Percentiles rank a stretch among this genome's conserved stretches.
Conservation (phyloP, 2,329 filamentous ascomycete species). For the Ophiostoma triangulosporum region DNA sequence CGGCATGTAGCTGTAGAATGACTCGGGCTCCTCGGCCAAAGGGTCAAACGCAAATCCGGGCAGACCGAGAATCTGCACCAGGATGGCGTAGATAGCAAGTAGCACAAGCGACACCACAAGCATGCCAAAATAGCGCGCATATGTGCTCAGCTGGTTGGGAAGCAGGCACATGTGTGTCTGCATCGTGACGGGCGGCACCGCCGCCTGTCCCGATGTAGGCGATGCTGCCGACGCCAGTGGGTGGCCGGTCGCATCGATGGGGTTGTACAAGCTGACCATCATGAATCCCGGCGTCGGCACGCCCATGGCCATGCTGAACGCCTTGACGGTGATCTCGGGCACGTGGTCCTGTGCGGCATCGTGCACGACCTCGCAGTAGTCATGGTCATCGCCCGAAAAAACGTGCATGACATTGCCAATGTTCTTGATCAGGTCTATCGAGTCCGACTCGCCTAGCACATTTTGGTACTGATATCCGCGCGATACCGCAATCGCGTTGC, state of each 20-base stretch:
- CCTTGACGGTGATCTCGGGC: constrained; percentile 88
- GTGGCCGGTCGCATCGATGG: constrained; percentile 49
- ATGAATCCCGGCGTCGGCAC: constrained; percentile 77
- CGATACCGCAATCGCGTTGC: constrained; percentile 64
- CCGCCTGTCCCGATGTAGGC: neutral
- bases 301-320: constrained; percentile 91
- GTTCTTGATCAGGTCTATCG: constrained; percentile 59
- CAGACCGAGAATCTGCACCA: constrained; percentile 42
- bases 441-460: constrained; percentile 66
- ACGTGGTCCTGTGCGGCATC: constrained; percentile 51
- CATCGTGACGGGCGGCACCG: constrained; percentile 23
- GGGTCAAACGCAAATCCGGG: constrained; percentile 39
- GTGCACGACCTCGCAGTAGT: constrained; percentile 88
- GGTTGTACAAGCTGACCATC: constrained; percentile 85
- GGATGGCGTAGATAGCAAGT: constrained; percentile 39
- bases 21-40: constrained; percentile 6
- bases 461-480: constrained; percentile 95
- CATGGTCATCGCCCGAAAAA: constrained; percentile 94
- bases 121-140: constrained; percentile 61
- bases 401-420: constrained; percentile 73
- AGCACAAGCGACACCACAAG: constrained; percentile 38
- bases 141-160: constrained; percentile 75
- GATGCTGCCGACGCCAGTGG: constrained; percentile 29
- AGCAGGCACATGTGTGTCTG: constrained; percentile 86
- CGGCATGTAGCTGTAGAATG: neutral